Base-by-base conservation (phyloP, 169 alveolate genomes). In the Eimeria praecox region DNA sequence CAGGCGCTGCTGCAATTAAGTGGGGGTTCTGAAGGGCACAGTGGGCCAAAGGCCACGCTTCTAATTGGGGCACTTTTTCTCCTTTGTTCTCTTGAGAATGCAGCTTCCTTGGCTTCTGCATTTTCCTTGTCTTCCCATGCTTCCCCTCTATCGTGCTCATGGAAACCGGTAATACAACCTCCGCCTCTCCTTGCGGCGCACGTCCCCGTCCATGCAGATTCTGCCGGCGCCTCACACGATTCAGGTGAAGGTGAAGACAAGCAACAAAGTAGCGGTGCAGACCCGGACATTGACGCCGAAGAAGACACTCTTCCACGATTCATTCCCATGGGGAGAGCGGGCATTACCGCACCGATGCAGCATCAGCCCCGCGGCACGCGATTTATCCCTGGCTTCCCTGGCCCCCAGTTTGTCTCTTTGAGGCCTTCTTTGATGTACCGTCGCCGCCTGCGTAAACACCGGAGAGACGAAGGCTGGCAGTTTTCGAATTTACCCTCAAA, bases 401-500 rank as follows among this genome's bases (percentile, higher is more conserved):
- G 92, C 38, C 92, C 92, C 42, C 92, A 85, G 77, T 85, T 85
- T 85, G 73, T 85, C 16, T 49, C 78, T 49, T 35, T 85, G 52
- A 40, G 77, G 59, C 40, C 56, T 33, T 85, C 92, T 0, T 12
- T 56, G 33, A 54, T 27, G 73, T 82, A 46, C 54, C 89, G 95
- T 38, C 92, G 92, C 33, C 86, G 95, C 10, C 62, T 92, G 77
- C 69, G 75, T n/a, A 78, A 62, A 20, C 66, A 62, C 56, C 42
- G 92, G 30, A 40, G 95, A 18, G 89, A 82, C 30, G 86, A 78
- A n/a, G 95, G 89, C 64, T 92, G 91, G 95, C 16, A 87, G 42
- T 78, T 92, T 12, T 78, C 75, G 78, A 80, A 59, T 35, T 73
- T 92, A 35, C 95, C 77, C 9, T 12, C 16, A 27, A 86, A 87